Evolutionary conservation across 2,329 filamentous ascomycete species (phyloP).

Genomic region (Colletotrichum sp.): DNA sequence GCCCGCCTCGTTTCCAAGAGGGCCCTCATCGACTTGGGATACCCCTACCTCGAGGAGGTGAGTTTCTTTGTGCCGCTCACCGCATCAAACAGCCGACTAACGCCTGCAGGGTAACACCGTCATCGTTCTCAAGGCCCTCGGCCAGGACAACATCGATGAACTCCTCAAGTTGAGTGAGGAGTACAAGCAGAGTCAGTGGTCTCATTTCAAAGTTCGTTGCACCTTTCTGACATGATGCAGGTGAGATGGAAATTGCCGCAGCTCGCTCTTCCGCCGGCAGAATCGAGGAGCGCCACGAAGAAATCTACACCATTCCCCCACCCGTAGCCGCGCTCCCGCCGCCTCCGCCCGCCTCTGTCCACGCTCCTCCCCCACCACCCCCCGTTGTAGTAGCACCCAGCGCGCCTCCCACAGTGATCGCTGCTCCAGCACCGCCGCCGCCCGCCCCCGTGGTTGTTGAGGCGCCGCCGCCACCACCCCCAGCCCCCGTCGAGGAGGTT

Average conservation of each 20-base stretch:
- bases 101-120: conserved; percentile 73
- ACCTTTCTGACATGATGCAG: conserved; percentile 28
- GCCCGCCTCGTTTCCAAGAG: conserved; percentile 78
- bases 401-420: conserved; percentile 29
- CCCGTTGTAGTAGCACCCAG: conserved; percentile 28
- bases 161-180: conserved; percentile 83
- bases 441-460: conserved; percentile 36
- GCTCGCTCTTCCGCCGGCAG: conserved; percentile 52
- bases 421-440: conserved; percentile 27
- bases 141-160: conserved; percentile 90
- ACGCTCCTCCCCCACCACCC: conserved; percentile 18
- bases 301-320: conserved; percentile 39
- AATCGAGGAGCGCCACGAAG: conserved; percentile 54
- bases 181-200: conserved; percentile 62
- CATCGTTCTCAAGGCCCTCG: conserved; percentile 82
- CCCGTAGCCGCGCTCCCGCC: conserved; percentile 26
- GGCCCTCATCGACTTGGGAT: conserved; percentile 83
- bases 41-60: conserved; percentile 88
- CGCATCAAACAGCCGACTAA: conserved; percentile 2
- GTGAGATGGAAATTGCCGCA: conserved; percentile 48
- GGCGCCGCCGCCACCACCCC: conserved; percentile 33
- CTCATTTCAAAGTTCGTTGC: too few species aligned
- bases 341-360: conserved; percentile 28
- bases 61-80: conserved; percentile 28
- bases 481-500: conserved; percentile 39